phyloP scores from a whole-genome alignment of 2,329 filamentous ascomycete genomes.

The Sarocladium brachiariae region DNA sequence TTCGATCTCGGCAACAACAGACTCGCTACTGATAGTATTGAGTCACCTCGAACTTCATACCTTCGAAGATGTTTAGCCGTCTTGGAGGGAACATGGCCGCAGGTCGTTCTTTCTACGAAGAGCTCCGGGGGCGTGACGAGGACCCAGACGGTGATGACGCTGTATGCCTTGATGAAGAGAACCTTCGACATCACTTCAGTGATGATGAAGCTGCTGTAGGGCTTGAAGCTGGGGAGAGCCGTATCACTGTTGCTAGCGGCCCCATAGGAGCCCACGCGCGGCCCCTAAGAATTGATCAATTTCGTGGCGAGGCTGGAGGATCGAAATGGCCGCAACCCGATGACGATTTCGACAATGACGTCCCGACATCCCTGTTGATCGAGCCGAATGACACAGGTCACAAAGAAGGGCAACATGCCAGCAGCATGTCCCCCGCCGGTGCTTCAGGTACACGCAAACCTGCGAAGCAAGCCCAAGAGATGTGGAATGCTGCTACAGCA shows the following conservation, averaged over 20 bases:
- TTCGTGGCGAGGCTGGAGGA: neutral
- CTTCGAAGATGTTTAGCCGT: slow-evolving; percentile 13
- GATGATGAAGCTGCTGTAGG: slow-evolving; percentile 39
- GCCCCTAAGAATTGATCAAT: neutral
- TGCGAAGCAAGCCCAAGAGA: slow-evolving; percentile 36
- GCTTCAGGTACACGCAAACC: slow-evolving; percentile 29
- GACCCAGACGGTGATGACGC: slow-evolving; percentile 21
- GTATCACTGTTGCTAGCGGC: slow-evolving; percentile 33
- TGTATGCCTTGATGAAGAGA: slow-evolving; percentile 45
- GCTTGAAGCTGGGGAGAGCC: slow-evolving; percentile 39
- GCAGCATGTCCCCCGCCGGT: neutral
- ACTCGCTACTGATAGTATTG: too few species aligned
- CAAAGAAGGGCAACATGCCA: neutral
- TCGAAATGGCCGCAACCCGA: slow-evolving; percentile 30
- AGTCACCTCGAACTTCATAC: slow-evolving; percentile 1
- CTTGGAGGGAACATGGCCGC: slow-evolving; percentile 12
- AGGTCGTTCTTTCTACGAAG: slow-evolving; percentile 40
- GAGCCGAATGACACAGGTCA: slow-evolving; percentile 36
- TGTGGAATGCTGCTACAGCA: slow-evolving; percentile 48
- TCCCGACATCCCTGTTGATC: slow-evolving; percentile 56
- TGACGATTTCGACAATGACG: slow-evolving; percentile 51
- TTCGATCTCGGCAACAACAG: too few species aligned
- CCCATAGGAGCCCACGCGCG: neutral
- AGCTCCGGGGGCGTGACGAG: slow-evolving; percentile 35
- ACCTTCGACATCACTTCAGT: slow-evolving; percentile 43